Evolutionary conservation across 306 rosid species (phyloP), one percentile per base, ranked within the genome.

Genomic region (Pueraria montana): DNA sequence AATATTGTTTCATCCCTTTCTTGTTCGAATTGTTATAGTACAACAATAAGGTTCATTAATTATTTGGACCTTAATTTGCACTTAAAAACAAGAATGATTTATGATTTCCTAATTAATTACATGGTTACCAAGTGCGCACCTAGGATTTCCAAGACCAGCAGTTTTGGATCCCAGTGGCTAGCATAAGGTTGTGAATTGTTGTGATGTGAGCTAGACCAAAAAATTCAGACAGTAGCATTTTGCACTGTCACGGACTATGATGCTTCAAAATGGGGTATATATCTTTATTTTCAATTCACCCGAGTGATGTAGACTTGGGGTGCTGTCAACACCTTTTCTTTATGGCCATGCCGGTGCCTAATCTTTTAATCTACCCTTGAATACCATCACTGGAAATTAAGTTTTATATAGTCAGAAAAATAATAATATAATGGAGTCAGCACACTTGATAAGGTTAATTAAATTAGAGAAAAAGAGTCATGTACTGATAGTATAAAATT

Each of bases 161-260:
- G 48, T 65, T 65, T 34, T 66, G 72, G 27, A 20, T 66, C 70
- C n/a, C 61, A n/a, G 56, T 50, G 56, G 20, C 21, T 16, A 42
- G 2, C 20, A 27, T 27, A 62, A 20, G 32, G 34, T 58, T 58
- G 63, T 18, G 63, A 20, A 56, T n/a, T n/a, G 11, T 32, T 30
- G 71, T 64, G 71, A n/a, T 34, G 46, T 17, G 12, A 63, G 42
- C 21, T 6, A 30, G 16, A 56, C 6, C 26, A 17, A 55, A 55
- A 55, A 20, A 18, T 56, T 8, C 27, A 18, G 27, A 55, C 23
- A 9, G 64, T 21, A 23, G 16, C 24, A 21, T 21, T 58, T 10
- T 11, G 36, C 11, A 11, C 5, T 9, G 14, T 36, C 3, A 21
- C 20, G 9, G n/a, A 4, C 2, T 64, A 43, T 3, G 23, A 32